Evolutionary conservation across 139 green algal genomes (phyloP), one percentile per base, ranked within the genome.

Genomic region (Chlamydomonas urium): DNA sequence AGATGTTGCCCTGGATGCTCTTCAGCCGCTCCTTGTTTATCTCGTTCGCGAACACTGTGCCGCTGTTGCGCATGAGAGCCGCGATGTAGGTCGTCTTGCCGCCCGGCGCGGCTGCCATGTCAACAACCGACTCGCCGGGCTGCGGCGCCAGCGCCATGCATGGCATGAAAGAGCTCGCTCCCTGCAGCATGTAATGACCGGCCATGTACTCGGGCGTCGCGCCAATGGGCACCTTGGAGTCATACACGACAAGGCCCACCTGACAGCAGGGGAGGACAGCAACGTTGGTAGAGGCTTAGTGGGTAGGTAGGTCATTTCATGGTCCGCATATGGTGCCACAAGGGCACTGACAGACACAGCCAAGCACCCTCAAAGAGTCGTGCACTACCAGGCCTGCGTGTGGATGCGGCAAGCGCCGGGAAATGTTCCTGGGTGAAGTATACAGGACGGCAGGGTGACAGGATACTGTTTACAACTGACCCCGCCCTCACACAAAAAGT

Each of bases 191-290:
- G 89, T 99, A 99, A 80, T 99, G 94, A 0, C 96, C 96, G 3
- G 96, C 95, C 94, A 99, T 98, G 89, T 99, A 99, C 87, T 99
- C 96, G 2, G 96, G 96, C 1, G 96, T 99, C n/a, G 96, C 96
- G 1, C 96, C 96, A 36, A 99, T 89, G 3, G 96, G 95, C 57
- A 99, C 95, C 70, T 90, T 90, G 65, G 75, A 90, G 47, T 98
- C 95, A 69, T 98, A 99, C 72, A 99, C 93, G 47, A 99, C 93
- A 70, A 99, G 75, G 21, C 94, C 77, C 3, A 79, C 77, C 76
- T 82, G 76, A 32, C 68, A 14, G 6, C 36, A 57, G 33, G 23
- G 17, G 19, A 62, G n/a, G 19, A n/a, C n/a, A n/a, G n/a, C n/a
- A n/a, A n/a, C n/a, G n/a, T n/a, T n/a, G n/a, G n/a, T n/a, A n/a